Evolutionary conservation across 2,329 filamentous ascomycete species (phyloP), one percentile per base, ranked within the genome.

Genomic region (Aspergillus intermedius): DNA sequence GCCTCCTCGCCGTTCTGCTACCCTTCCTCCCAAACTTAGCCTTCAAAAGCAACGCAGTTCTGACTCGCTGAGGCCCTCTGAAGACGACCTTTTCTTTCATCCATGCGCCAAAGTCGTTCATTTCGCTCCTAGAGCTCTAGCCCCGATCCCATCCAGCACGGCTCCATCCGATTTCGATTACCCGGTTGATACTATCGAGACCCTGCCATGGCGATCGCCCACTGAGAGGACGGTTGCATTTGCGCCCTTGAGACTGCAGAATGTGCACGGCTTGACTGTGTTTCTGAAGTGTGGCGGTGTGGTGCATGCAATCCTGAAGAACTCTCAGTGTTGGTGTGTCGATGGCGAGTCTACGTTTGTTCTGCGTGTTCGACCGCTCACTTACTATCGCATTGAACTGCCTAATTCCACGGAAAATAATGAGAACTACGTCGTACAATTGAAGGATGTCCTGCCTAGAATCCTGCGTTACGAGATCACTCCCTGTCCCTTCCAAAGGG

Each of bases 291-390:
- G 89, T 54, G 88, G 88, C 51, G 83, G 82, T 48, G 84, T 91
- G 13, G 77, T 95, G 15, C 88, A 93, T 60, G 87, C 91, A 9
- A 93, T 96, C 53, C 73, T 96, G 46, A 88, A 88, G 21, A 88
- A 88, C 66, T 94, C 89, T 50, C 90, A 95, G 68, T 94, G 87
- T 64, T 96, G 91, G 91, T 94, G 87, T 65, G 86, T 96, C 28
- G 88, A 94, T 65, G 86, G 88, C 49, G 79, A 84, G 48, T 86
- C 86, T 37, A 89, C 84, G 58, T 95, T 95, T 58, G 86, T 95
- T n/a, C 73, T 96, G 50, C 86, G 91, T 55, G 88, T 94, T 55
- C 79, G 89, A 19, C 81, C 85, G 41, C 85, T 91, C 25, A 85
- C 86, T 40, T 96, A 93, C 67, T 95, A 93, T 78, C 83, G 91